Percentiles rank a stretch among this genome's conserved stretches.
phyloP scores from a whole-genome alignment of 2,329 filamentous ascomycete genomes.

The Xylariaceae sp. region DNA sequence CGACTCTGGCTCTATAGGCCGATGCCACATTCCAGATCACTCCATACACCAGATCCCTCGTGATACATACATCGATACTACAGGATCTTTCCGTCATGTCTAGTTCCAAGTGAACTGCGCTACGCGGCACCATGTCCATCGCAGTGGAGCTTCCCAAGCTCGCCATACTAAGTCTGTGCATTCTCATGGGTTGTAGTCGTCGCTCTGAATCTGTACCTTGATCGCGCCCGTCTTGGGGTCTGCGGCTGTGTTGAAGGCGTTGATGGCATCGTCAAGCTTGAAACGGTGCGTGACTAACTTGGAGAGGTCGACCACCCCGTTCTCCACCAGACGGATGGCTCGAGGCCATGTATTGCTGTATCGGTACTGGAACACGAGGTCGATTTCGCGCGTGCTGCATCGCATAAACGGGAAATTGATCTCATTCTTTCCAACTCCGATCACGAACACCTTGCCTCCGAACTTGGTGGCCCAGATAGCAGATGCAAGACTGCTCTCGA shows the following conservation, averaged over 20 bases:
- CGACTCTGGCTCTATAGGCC: no score
- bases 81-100: no score
- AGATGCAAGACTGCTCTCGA: constrained; percentile 80
- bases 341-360: constrained; percentile 96
- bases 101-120: no score
- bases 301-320: constrained; percentile 74
- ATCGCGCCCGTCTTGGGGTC: constrained; percentile 92
- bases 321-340: constrained; percentile 82
- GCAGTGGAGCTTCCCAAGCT: not conserved
- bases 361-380: constrained; percentile 94
- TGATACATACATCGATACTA: no score
- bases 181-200: constrained; percentile 36
- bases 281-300: constrained; percentile 87
- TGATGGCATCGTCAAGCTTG: constrained; percentile 76
- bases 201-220: constrained; percentile 89
- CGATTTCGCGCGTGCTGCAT: constrained; percentile 83
- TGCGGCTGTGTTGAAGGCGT: constrained; percentile 85
- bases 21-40: no score
- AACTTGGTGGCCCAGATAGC: constrained; percentile 92
- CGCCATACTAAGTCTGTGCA: not conserved
- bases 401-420: constrained; percentile 96
- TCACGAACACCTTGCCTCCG: constrained; percentile 94
- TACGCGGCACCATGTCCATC: no score
- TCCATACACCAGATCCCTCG: no score
- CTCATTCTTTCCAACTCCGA: constrained; percentile 92